Conservation (phyloP, 192 early-diverging fungal genomes). For the Obelidium mucronatum region DNA sequence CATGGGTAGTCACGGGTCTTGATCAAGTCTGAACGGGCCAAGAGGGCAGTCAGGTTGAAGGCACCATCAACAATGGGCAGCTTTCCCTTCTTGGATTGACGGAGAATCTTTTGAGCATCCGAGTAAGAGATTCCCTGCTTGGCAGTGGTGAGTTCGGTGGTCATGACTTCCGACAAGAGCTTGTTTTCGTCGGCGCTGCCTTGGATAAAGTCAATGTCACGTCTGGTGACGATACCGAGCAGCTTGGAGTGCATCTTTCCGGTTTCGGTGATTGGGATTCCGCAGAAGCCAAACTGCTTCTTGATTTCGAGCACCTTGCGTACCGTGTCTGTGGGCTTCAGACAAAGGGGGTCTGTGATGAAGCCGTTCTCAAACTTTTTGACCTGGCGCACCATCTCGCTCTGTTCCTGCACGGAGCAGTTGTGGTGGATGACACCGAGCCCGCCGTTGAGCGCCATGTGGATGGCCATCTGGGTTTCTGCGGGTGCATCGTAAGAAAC, state of each 20-base stretch:
- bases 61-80: conserved; percentile 90
- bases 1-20: conserved; percentile 97
- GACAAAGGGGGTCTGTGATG: conserved; percentile 91
- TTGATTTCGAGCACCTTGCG: conserved; percentile 89
- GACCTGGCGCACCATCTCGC: conserved; percentile 97
- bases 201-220: conserved; percentile 93
- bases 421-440: conserved; percentile 99
- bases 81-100: conserved; percentile 94
- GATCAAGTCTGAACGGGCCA: conserved; percentile 93
- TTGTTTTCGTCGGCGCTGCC: conserved; percentile 62
- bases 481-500: background rate
- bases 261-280: conserved; percentile 93
- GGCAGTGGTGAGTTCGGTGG: conserved; percentile 85
- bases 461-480: conserved; percentile 98
- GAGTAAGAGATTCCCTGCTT: conserved; percentile 85
- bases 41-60: conserved; percentile 85
- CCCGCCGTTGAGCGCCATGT: conserved; percentile 95
- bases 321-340: conserved; percentile 84
- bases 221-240: conserved; percentile 94
- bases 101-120: conserved; percentile 90
- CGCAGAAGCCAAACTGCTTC: conserved; percentile 87
- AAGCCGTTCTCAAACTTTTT: conserved; percentile 98
- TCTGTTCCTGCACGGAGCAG: conserved; percentile 94
- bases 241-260: conserved; percentile 90
- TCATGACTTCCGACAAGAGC: conserved; percentile 84